Percentiles rank a stretch among this genome's conserved stretches.
phyloP scores from a whole-genome alignment of 805 yeast species.

The Komagataella mondaviorum region DNA sequence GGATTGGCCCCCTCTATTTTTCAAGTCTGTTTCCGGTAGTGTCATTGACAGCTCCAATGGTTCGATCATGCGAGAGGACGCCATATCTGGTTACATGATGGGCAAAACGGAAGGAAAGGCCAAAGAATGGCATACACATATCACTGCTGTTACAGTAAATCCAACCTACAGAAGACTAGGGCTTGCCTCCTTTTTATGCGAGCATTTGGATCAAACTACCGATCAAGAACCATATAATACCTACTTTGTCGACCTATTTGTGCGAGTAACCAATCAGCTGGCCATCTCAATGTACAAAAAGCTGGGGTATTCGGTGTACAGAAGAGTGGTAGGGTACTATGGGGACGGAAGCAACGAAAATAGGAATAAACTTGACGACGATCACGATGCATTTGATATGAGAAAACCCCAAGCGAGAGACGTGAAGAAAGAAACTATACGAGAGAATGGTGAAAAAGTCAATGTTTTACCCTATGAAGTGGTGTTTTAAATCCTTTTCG shows the following conservation, averaged over 20 bases:
- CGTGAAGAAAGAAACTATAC: constrained; percentile 31
- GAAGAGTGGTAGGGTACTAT: constrained; percentile 86
- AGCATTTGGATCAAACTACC: constrained; percentile 58
- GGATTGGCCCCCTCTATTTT: constrained; percentile 82
- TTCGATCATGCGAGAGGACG: constrained; percentile 5
- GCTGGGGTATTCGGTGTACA: constrained; percentile 69
- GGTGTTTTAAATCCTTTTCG: constrained; percentile 24
- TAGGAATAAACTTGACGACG: constrained; percentile 40
- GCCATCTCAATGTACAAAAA: constrained; percentile 79
- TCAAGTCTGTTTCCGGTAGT: constrained; percentile 38
- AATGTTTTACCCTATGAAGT: constrained; percentile 59
- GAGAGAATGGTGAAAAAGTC: constrained; percentile 46
- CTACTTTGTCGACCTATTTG: constrained; percentile 83
- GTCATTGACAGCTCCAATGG: constrained; percentile 1
- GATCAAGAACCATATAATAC: constrained; percentile 70
- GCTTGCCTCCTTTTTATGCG: constrained; percentile 68
- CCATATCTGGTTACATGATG: constrained; percentile 69
- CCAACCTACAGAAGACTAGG: constrained; percentile 77
- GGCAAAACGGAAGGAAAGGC: constrained; percentile 89
- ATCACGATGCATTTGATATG: constrained; percentile 83
- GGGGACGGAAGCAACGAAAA: constrained; percentile 33
- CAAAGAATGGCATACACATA: constrained; percentile 91
- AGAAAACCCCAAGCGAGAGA: constrained; percentile 53
- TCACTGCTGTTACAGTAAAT: constrained; percentile 88
- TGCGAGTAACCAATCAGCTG: constrained; percentile 67